Evolutionary conservation across 768 basidiomycete genomes (phyloP).

Genomic region (Tylopilus rubrobrunneus): DNA sequence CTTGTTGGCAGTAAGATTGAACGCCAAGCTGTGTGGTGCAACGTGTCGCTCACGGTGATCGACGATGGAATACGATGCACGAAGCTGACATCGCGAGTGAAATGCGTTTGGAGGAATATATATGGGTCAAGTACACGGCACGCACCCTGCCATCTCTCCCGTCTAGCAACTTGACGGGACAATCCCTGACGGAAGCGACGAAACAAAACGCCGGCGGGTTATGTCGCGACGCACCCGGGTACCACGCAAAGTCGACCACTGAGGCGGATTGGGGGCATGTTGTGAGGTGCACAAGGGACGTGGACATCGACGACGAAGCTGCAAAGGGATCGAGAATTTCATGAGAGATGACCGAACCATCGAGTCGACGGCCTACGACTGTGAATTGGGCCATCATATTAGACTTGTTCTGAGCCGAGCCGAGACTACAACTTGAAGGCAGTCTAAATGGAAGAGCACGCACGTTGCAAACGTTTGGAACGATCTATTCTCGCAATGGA

Average conservation of each 20-base stretch:
- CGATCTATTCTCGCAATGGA: constrained; percentile 67
- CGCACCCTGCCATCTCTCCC: constrained; percentile 71
- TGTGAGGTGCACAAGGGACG: constrained; percentile 13
- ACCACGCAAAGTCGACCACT: constrained; percentile 81
- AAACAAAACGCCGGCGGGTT: constrained; percentile 76
- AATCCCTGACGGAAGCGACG: constrained; percentile 77
- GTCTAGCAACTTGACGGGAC: constrained; percentile 82
- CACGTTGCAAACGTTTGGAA: constrained; percentile 56
- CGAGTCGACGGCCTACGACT: not conserved
- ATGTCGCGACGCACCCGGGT: constrained; percentile 61
- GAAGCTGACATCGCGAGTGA: constrained; percentile 47
- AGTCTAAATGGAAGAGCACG: not conserved
- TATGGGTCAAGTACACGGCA: not conserved
- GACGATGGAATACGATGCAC: constrained; percentile 88
- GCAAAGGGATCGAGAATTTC: not conserved
- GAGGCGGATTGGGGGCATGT: constrained; percentile 58
- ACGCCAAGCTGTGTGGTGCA: constrained; percentile 80
- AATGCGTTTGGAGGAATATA: not conserved
- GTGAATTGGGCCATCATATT: not conserved
- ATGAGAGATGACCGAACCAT: not conserved
- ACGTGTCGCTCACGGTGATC: constrained; percentile 92
- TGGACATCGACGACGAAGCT: not conserved
- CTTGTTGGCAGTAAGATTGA: constrained; percentile 67
- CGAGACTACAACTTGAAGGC: too few species aligned
- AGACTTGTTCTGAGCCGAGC: not conserved